Evolutionary conservation across 2,329 filamentous ascomycete species (phyloP), one percentile per base, ranked within the genome.

Genomic region (Chaetoscypha palmicola): DNA sequence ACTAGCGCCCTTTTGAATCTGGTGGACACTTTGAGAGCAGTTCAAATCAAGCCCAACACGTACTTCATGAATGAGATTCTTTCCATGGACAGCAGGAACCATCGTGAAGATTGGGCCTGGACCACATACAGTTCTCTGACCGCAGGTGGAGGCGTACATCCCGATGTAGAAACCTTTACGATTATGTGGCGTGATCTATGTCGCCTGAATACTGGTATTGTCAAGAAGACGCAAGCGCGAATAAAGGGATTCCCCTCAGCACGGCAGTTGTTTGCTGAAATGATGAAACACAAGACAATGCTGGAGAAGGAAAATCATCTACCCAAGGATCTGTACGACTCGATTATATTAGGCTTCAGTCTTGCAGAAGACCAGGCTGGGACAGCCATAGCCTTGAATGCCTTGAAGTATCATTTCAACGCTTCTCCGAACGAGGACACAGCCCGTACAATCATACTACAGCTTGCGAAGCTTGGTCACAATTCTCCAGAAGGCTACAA

Each of bases 61-160:
- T 85, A 82, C 62, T 83, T 90, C 66, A 78, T 90, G 71, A 92
- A 91, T 62, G 83, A 89, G 58, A 67, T 90, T 17, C 74, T 92
- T 20, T 77, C 79, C 47, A 45, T 47, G 12, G 52, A 58, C 14
- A 43, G 45, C 8, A 51, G 45, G 30, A 39, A 24, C 12, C 47
- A 55, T 19, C 43, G 52, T 16, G 48, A 43, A 12, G 37, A 44
- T 5, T 54, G 53, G 48, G 49, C 52, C 3, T 57, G 53, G 50
- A 51, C 50, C n/a, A 58, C 52, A 3, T 62, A 60, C 34, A 33
- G 32, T 5, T 37, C 30, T 8, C 38, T 60, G 12, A 53, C 50
- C 11, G 40, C 46, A 14, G 17, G 44, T 28, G 28, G 49, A 14
- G 47, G 42, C 5, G 49, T 59, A 17, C 37, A 33, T 10, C 59